Conservation (phyloP, 139 green algal species). For the Chlamydomonas asymmetrica region DNA sequence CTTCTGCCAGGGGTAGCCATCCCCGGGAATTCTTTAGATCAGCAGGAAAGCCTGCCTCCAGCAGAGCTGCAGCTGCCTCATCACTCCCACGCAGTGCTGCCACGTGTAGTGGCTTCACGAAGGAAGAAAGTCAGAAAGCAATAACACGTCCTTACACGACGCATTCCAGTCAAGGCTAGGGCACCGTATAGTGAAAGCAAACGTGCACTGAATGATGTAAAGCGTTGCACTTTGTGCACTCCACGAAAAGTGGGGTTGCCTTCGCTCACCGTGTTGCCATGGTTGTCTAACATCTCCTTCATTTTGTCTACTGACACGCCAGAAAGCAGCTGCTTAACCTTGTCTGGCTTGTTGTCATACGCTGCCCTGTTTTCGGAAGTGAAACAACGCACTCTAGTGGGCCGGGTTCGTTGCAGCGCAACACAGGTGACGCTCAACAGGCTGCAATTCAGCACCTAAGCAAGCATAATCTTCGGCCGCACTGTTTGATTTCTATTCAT, state of each 20-base stretch:
- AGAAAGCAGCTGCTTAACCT: too few relatives aligned
- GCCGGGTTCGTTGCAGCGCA: too few relatives aligned
- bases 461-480: too few relatives aligned
- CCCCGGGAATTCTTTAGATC: slow-evolving; percentile 39
- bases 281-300: slow-evolving; percentile 45
- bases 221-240: not conserved
- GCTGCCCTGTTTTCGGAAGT: too few relatives aligned
- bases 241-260: not conserved
- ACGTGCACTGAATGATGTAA: not conserved
- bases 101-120: slow-evolving; percentile 65
- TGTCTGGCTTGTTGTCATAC: too few relatives aligned
- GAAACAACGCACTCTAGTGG: too few relatives aligned
- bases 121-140: not conserved
- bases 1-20: slow-evolving; percentile 74
- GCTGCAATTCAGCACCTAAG: too few relatives aligned
- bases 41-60: slow-evolving; percentile 47
- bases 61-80: slow-evolving; percentile 36
- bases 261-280: slow-evolving; percentile 67
- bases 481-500: too few relatives aligned
- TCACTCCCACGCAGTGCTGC: slow-evolving; percentile 50
- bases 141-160: not conserved
- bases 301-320: too few relatives aligned
- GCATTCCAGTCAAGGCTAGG: not conserved
- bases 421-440: too few relatives aligned
- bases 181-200: not conserved